Evolutionary conservation across 352 stramenopile species (phyloP), one percentile per base, ranked within the genome.

Genomic region (Pythium coloratum): DNA sequence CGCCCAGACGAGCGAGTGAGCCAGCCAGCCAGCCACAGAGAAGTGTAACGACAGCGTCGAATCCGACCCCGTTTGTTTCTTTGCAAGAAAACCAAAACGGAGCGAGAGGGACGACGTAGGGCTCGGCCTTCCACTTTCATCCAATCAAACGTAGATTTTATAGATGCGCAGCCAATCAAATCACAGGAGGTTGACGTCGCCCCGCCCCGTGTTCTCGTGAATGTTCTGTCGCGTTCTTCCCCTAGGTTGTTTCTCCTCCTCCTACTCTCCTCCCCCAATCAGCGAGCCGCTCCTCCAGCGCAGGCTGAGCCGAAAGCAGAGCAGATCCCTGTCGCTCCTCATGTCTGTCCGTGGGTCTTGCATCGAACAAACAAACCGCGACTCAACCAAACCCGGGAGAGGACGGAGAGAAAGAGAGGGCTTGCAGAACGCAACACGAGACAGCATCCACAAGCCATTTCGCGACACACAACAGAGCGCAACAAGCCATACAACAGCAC

Each of bases 191-290:
- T 14, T 33, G 50, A 71, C 61, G 65, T 71, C 65, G 57, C 65
- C 65, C 44, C 57, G 14, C 65, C 64, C 34, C 5, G 12, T 65
- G 64, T 64, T 71, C 38, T 66, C 13, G 4, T 50, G 54, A 51
- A 71, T 71, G 65, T 71, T 71, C 58, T 66, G 65, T 71, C 65
- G 65, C 65, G 65, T 71, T 71, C 65, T 59, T 69, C 62, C 10
- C 18, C 24, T 4, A 7, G 14, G 44, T 59, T 59, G 54, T 63
- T 69, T 58, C 34, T 69, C 40, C 40, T 67, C 58, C 24, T 59
- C 33, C 54, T 49, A 49, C 55, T 38, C 51, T 55, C 51, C 51
- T 55, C 59, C 61, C 61, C 61, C 59, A 67, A 26, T 53, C 59
- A 14, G 33, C 38, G 30, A 46, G 28, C n/a, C 33, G 13, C 26